Percentiles rank a stretch among this genome's conserved stretches.
Conservation (phyloP, 1,284 basidiomycete species). For the Ceratobasidium sp. region DNA sequence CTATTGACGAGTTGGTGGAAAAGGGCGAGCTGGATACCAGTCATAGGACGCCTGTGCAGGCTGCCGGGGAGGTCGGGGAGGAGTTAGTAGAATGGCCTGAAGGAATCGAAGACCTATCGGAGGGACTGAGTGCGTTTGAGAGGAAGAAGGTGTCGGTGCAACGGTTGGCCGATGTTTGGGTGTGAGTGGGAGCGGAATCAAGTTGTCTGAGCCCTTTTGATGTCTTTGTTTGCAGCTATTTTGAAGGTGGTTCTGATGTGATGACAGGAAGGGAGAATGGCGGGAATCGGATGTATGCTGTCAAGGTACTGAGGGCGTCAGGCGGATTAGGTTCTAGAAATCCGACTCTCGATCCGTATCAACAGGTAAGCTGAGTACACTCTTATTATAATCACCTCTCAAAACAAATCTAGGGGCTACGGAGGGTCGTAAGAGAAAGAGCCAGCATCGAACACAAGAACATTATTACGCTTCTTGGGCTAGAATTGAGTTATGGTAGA, state of each 20-base stretch:
- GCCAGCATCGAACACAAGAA: neutral
- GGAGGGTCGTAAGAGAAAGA: conserved; percentile 1
- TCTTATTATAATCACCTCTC: neutral
- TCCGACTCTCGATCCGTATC: neutral
- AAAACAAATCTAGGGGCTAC: neutral
- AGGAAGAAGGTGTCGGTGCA: conserved; percentile 4
- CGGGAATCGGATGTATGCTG: neutral
- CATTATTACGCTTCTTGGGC: conserved; percentile 3
- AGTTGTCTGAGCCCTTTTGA: neutral
- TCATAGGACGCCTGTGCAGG: neutral
- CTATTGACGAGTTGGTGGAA: conserved; percentile 9
- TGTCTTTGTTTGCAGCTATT: neutral
- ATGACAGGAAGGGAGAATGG: neutral
- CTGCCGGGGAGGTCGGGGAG: neutral
- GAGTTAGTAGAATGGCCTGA: conserved; percentile 9
- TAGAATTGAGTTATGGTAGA: conserved; percentile 3
- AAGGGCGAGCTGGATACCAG: neutral
- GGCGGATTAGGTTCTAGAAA: neutral
- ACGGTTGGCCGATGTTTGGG: conserved; percentile 21
- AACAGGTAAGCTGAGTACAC: neutral
- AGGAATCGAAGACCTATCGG: neutral
- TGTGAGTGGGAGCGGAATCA: neutral
- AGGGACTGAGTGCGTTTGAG: neutral
- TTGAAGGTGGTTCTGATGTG: neutral
- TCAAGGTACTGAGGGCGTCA: conserved; percentile 12